phyloP scores from a whole-genome alignment of 1,284 basidiomycete species.

The Erythrobasidium hasegawianum region DNA sequence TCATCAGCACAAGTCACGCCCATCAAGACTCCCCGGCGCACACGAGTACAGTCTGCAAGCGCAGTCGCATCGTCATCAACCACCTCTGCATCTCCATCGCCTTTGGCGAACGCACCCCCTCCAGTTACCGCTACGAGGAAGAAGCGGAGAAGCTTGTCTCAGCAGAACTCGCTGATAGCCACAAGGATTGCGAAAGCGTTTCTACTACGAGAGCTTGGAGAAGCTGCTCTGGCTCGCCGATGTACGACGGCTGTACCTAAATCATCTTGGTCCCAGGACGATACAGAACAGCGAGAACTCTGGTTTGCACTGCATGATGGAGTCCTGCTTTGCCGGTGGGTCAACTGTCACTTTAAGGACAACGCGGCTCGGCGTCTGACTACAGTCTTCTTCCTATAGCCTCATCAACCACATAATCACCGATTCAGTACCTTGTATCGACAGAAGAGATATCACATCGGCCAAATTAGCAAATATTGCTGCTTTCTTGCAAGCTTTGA shows the following conservation, averaged over 20 bases:
- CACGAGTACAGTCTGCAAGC: constrained; percentile 26
- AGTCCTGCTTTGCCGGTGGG: constrained; percentile 75
- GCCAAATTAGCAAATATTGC: constrained; percentile 64
- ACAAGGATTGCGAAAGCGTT: constrained; percentile 30
- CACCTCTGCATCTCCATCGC: too few relatives aligned
- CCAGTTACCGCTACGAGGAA: neutral
- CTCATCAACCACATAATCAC: constrained; percentile 68
- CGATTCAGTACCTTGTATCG: constrained; percentile 60
- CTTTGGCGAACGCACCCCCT: neutral
- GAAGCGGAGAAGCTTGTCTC: constrained; percentile 14
- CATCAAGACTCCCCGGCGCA: constrained; percentile 6
- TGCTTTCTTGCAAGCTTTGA: constrained; percentile 63
- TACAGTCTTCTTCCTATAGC: constrained; percentile 52
- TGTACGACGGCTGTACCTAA: neutral
- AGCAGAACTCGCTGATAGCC: constrained; percentile 26
- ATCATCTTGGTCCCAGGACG: constrained; percentile 44
- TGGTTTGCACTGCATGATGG: constrained; percentile 73
- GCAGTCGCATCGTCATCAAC: neutral
- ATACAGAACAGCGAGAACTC: constrained; percentile 66
- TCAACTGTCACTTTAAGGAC: too few relatives aligned
- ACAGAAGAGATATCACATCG: constrained; percentile 64
- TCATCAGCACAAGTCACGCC: too few relatives aligned
- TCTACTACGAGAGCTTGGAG: constrained; percentile 22
- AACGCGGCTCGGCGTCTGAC: too few relatives aligned
- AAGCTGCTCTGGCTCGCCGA: constrained; percentile 7